phyloP scores from a whole-genome alignment of 2,329 filamentous ascomycete species.

The Fusarium sarcochroum region DNA sequence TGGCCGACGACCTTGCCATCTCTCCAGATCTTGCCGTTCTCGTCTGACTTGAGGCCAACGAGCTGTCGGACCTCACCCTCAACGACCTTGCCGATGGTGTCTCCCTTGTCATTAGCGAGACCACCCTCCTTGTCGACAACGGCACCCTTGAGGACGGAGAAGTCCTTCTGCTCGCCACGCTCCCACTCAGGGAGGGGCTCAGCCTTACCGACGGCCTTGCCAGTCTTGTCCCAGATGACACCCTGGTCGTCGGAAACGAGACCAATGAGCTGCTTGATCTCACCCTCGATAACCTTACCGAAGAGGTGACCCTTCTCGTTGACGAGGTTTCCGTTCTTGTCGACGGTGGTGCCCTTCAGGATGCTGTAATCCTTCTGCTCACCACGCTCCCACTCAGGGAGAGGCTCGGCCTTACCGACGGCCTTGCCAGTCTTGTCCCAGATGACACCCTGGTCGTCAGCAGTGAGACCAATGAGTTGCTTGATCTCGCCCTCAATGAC shows the following conservation, averaged over 20 bases:
- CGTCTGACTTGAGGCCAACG: conserved; percentile 76
- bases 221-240: conserved; percentile 74
- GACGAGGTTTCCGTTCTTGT: conserved; percentile 71
- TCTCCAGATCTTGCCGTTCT: conserved; percentile 77
- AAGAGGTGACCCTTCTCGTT: conserved; percentile 67
- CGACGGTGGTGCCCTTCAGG: conserved; percentile 66
- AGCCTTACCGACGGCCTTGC: conserved; percentile 75
- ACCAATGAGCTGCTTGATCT: conserved; percentile 74
- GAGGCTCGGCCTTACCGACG: conserved; percentile 77
- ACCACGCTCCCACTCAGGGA: conserved; percentile 66
- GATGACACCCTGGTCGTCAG: conserved; percentile 77
- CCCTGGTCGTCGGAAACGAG: conserved; percentile 76
- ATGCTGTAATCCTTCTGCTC: conserved; percentile 42
- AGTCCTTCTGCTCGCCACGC: conserved; percentile 56
- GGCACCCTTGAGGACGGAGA: conserved; percentile 35
- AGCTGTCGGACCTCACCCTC: conserved; percentile 74
- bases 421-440: conserved; percentile 73
- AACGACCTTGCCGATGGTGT: conserved; percentile 71
- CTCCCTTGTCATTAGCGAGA: conserved; percentile 65
- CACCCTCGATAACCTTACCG: conserved; percentile 76
- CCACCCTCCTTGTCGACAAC: conserved; percentile 65
- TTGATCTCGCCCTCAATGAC: conserved; percentile 74
- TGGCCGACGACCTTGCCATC: conserved; percentile 76
- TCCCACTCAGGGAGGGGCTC: conserved; percentile 73
- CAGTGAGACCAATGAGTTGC: conserved; percentile 73